These are phyloP conservation scores for Gynochthodes officinalis DNA, from an alignment of 257 asterid species.

Conservation along the genomic window DNA sequence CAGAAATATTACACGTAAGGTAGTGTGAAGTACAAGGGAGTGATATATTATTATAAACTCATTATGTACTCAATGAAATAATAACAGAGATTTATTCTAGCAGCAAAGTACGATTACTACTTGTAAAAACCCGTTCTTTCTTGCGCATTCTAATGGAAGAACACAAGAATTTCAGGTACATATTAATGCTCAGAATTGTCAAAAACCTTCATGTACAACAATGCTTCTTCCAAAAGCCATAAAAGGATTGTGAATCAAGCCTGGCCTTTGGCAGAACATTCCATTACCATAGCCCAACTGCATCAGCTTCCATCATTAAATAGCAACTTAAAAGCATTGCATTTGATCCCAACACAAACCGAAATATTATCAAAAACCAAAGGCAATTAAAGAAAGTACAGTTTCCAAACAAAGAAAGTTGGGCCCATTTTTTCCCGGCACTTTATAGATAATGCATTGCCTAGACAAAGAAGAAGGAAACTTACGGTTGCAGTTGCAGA, in stretches of 20 bases:
- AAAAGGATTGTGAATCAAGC: not conserved
- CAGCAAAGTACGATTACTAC: not conserved
- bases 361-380: not conserved
- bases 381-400: not conserved
- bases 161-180: not conserved
- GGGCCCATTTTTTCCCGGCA: not conserved
- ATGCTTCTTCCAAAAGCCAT: not conserved
- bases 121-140: not conserved
- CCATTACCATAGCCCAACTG: not conserved
- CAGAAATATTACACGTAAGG: not conserved
- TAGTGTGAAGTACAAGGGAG: too few relatives aligned
- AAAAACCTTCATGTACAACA: not conserved
- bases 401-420: too few relatives aligned
- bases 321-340: not conserved
- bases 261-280: not conserved
- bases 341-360: not conserved
- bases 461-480: not conserved
- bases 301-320: not conserved
- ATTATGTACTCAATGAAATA: not conserved
- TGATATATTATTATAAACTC: not conserved
- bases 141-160: not conserved
- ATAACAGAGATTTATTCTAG: not conserved
- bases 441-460: not conserved
- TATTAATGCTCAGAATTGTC: not conserved
- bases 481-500: not conserved